Evolutionary conservation across 2,329 filamentous ascomycete species (phyloP).

Genomic region (Phialocephala sp.): DNA sequence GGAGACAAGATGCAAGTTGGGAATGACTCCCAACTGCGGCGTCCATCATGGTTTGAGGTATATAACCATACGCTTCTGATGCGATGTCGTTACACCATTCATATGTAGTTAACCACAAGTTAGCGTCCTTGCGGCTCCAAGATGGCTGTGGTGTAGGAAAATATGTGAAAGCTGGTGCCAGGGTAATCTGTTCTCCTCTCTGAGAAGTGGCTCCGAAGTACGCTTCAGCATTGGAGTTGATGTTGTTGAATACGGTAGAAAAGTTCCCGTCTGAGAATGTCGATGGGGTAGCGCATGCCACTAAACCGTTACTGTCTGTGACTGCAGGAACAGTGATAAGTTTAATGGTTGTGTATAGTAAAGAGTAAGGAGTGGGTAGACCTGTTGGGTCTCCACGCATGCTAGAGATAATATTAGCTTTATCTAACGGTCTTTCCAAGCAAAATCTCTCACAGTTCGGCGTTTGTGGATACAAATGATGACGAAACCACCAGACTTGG

Average conservation of each 20-base stretch:
- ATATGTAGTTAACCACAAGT: not conserved
- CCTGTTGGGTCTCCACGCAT: too few species aligned
- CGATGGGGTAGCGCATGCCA: constrained; percentile 18
- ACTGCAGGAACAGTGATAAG: constrained; percentile 22
- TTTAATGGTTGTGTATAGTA: constrained; percentile 23
- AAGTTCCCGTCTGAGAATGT: not conserved
- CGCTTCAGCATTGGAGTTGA: constrained; percentile 22
- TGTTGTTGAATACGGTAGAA: not conserved
- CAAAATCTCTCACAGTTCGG: too few species aligned
- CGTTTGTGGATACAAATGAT: too few species aligned
- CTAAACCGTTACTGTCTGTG: constrained; percentile 16
- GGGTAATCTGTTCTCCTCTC: not conserved
- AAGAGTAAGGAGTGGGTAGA: too few species aligned
- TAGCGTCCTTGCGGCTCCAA: not conserved
- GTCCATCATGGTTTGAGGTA: not conserved
- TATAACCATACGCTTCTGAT: not conserved
- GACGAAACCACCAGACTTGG: too few species aligned
- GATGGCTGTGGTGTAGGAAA: not conserved
- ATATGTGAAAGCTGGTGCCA: not conserved
- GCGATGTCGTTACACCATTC: not conserved
- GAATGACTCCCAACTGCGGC: not conserved
- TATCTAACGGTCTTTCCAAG: too few species aligned
- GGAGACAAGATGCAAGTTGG: constrained; percentile 1
- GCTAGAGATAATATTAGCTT: too few species aligned
- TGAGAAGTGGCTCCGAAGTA: constrained; percentile 14